Conservation (phyloP, 2,329 filamentous ascomycete species). For the Colletotrichum higginsianum region DNA sequence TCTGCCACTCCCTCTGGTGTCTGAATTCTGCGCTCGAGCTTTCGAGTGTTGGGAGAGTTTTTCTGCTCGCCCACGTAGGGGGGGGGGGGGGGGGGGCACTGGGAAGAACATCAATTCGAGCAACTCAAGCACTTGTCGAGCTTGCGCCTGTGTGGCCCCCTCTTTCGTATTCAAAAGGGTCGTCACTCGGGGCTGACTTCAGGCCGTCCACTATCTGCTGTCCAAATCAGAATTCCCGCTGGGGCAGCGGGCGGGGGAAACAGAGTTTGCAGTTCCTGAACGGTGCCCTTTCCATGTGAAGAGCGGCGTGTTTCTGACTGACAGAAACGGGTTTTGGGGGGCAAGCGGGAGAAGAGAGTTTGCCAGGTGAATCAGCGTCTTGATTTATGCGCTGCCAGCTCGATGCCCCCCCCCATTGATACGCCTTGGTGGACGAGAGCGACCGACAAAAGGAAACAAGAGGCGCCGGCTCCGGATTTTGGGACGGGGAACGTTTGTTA, state of each 20-base stretch:
- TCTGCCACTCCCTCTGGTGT: slow-evolving; percentile 5
- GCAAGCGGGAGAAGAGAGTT: slow-evolving; percentile 32
- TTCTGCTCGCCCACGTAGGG: slow-evolving; percentile 20
- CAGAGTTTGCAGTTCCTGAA: slow-evolving; percentile 39
- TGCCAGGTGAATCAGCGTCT: slow-evolving; percentile 39
- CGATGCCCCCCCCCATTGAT: slow-evolving; percentile 9
- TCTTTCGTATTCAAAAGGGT: slow-evolving; percentile 20
- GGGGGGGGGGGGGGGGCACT: slow-evolving; percentile 11
- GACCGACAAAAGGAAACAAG: slow-evolving; percentile 11
- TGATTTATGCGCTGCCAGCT: slow-evolving; percentile 34
- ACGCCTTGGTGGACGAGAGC: slow-evolving; percentile 19
- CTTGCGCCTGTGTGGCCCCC: slow-evolving; percentile 22
- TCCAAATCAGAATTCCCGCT: slow-evolving; percentile 16
- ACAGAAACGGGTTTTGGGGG: slow-evolving; percentile 39
- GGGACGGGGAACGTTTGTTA: slow-evolving; percentile 26
- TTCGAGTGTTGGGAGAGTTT: slow-evolving; percentile 1
- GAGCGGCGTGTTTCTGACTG: slow-evolving; percentile 32
- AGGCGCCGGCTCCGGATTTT: slow-evolving; percentile 26
- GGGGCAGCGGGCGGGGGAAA: slow-evolving; percentile 17
- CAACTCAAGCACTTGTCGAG: neutral
- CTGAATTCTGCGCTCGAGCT: slow-evolving; percentile 29
- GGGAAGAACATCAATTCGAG: neutral
- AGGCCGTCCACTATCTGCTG: slow-evolving; percentile 34
- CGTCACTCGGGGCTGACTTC: slow-evolving; percentile 24
- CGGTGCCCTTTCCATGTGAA: slow-evolving; percentile 38